phyloP scores from a whole-genome alignment of 306 rosid species.

The Chamaecrista fasciculata region DNA sequence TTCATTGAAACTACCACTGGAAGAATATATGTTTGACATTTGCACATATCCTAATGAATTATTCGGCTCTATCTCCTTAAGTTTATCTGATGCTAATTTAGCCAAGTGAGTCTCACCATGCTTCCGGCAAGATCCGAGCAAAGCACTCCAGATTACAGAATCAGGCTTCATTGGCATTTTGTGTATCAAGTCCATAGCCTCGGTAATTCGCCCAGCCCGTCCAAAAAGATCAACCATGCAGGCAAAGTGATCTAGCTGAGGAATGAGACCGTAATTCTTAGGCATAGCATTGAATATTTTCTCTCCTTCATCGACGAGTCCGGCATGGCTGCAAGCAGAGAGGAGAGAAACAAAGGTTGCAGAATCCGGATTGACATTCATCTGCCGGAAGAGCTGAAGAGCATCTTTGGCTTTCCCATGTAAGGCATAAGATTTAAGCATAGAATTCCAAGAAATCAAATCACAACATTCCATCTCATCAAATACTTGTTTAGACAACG shows the following conservation, averaged over 20 bases:
- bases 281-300: conserved; percentile 53
- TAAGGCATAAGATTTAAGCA: conserved; percentile 78
- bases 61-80: conserved; percentile 61
- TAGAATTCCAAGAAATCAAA: conserved; percentile 88
- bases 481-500: conserved; percentile 62
- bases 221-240: conserved; percentile 93
- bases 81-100: conserved; percentile 64
- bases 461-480: conserved; percentile 47
- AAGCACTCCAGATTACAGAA: conserved; percentile 86
- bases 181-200: conserved; percentile 62
- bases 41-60: conserved; percentile 73
- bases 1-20: conserved; percentile 57
- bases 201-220: conserved; percentile 63
- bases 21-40: conserved; percentile 76
- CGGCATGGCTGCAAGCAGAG: conserved; percentile 87
- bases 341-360: conserved; percentile 81
- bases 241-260: conserved; percentile 76
- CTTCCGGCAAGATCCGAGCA: conserved; percentile 88
- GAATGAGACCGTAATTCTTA: conserved; percentile 45
- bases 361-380: conserved; percentile 62
- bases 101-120: conserved; percentile 68
- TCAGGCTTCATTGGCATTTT: conserved; percentile 86
- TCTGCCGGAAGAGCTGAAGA: conserved; percentile 51
- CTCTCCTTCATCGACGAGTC: conserved; percentile 68
- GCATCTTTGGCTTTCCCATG: conserved; percentile 78